Evolutionary conservation across 2,329 filamentous ascomycete species (phyloP).

Genomic region (Fusarium paranaense): DNA sequence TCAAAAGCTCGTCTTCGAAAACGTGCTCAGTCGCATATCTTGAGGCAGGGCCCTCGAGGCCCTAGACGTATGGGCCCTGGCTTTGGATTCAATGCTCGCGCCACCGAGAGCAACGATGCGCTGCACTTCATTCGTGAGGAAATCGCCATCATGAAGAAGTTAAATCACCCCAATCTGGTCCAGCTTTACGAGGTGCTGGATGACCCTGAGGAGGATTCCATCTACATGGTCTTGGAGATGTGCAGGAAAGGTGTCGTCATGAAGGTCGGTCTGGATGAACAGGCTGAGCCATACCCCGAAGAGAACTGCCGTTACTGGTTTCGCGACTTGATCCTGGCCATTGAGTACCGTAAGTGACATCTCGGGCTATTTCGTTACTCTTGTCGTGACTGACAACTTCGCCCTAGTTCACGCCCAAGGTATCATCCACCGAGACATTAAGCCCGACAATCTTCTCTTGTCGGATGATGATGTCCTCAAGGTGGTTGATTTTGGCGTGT

Average conservation of each 20-base stretch:
- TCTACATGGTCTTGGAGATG: conserved; percentile 99
- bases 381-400: not conserved
- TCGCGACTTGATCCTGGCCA: conserved; percentile 91
- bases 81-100: conserved; percentile 43
- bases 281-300: conserved; percentile 82
- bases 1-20: conserved; percentile 92
- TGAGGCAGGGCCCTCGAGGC: conserved; percentile 64
- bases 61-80: conserved; percentile 46
- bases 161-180: conserved; percentile 95
- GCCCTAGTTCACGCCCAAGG: conserved; percentile 86
- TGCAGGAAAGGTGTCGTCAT: conserved; percentile 98
- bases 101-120: conserved; percentile 74
- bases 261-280: conserved; percentile 90
- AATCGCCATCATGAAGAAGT: conserved; percentile 99
- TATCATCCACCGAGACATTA: conserved; percentile 96
- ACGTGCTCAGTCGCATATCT: conserved; percentile 88
- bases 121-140: conserved; percentile 93
- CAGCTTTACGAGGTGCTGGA: conserved; percentile 93
- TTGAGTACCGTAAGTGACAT: conserved; percentile 81
- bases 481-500: conserved; percentile 98
- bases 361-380: too few species aligned
- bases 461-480: conserved; percentile 95
- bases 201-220: conserved; percentile 92
- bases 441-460: conserved; percentile 94
- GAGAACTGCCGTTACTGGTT: conserved; percentile 93